phyloP scores from a whole-genome alignment of 2,329 filamentous ascomycete genomes.

The Penicillium olsonii region DNA sequence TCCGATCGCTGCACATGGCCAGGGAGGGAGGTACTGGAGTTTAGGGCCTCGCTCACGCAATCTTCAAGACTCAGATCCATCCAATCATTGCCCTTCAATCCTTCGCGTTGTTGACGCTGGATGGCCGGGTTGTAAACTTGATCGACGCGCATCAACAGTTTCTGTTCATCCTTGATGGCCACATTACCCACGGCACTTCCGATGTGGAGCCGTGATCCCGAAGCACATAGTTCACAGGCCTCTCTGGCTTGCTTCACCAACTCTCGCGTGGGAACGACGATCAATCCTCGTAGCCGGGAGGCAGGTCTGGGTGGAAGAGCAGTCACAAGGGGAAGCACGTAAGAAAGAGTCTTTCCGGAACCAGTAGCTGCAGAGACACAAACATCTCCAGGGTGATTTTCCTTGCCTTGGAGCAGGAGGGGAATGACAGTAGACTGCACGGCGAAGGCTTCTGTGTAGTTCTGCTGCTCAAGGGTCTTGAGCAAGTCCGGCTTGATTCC shows the following conservation, averaged over 20 bases:
- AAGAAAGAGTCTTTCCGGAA: conserved; percentile 92
- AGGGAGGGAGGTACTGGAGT: conserved; percentile 48
- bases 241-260: conserved; percentile 83
- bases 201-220: conserved; percentile 72
- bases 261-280: conserved; percentile 89
- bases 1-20: conserved; percentile 65
- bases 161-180: conserved; percentile 67
- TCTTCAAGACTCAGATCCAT: conserved; percentile 49
- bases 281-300: conserved; percentile 72
- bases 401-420: conserved; percentile 68
- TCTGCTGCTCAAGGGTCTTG: conserved; percentile 65
- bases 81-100: conserved; percentile 49
- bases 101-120: conserved; percentile 45
- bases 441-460: conserved; percentile 71
- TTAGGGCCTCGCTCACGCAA: conserved; percentile 45
- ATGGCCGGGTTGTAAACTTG: conserved; percentile 68
- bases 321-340: conserved; percentile 81
- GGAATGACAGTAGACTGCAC: conserved; percentile 81
- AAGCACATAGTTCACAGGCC: conserved; percentile 72
- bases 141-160: conserved; percentile 62
- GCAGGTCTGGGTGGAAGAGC: conserved; percentile 66
- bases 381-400: conserved; percentile 70
- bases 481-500: conserved; percentile 63
- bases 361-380: conserved; percentile 92
- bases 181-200: conserved; percentile 82